Base-by-base conservation (phyloP, 164 flowering plant genomes). In the Brasenia schreberi region DNA sequence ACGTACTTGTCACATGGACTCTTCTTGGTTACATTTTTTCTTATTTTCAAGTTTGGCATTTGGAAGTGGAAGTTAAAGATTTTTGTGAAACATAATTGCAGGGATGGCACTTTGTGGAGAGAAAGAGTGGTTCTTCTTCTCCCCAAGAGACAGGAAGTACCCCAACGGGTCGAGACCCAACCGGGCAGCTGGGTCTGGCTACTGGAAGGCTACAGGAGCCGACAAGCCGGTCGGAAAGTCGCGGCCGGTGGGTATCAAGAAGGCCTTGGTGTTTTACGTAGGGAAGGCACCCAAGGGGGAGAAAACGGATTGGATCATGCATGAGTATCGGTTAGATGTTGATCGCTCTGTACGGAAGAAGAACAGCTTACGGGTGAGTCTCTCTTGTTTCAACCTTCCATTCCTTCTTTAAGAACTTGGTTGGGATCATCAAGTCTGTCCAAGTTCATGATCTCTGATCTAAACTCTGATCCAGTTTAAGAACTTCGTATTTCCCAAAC, bases 81-180 rank as follows among this genome's bases (percentile, higher is more conserved):
- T 59, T 18, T 39, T 56, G 66, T 3, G 12, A 18, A 56, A 2
- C 18, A 12, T 56, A 56, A 60, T 39, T 64, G 63, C 75, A 75
- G 78, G 61, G 27, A 72, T 64, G 75, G 75, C 78, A 1, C 62
- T 72, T 59, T 76, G 65, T 64, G 78, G 78, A 33, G 66, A 68
- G 56, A 76, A 76, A 42, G 77, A 74, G 52, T 70, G 73, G 77
- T 74, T 70, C 60, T 74, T 74, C 74, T 74, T 74, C 66, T 70
- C 71, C 7, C 70, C 66, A 6, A 62, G 71, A 43, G 77, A 71
- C 27, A 53, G 67, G 58, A 74, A 74, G 33, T 65, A 68, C 58
- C 74, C 71, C 4, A 71, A 74, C 59, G 71, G 67, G 4, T 67
- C 67, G 33, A 64, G 74, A 23, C 74, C 69, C 18, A 71, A 71